Evolutionary conservation across 1,139 yeast genomes (phyloP), one percentile per base, ranked within the genome.

Genomic region (Chernovozyma sophiae-reginae): DNA sequence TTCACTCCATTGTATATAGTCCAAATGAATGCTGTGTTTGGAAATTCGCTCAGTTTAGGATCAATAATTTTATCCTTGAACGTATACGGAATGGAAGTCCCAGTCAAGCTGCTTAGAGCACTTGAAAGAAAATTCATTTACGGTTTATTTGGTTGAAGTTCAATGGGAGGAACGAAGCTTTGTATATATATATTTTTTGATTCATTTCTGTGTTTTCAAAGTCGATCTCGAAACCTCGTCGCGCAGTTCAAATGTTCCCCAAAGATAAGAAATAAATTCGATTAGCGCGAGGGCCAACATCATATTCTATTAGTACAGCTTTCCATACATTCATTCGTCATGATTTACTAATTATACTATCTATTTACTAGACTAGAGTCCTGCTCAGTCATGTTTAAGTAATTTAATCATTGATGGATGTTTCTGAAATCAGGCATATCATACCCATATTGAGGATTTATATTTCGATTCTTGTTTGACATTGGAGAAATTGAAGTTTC

Each of bases 101-200:
- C 69, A 3, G 84, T 74, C 20, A 79, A 55, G 4, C 79, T 60
- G 40, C 73, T 74, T 23, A 80, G 58, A 0, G 86, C 74, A 44
- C 72, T 77, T 3, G 82, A 60, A 11, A 80, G 58, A 49, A 80
- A 80, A 56, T 80, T 79, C 86, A 80, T 80, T 20, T 20, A n/a
- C n/a, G n/a, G n/a, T n/a, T n/a, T n/a, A n/a, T n/a, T n/a, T n/a
- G n/a, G n/a, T n/a, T n/a, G 15, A 12, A 12, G 25, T 24, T 24
- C 12, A 12, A 12, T 12, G 12, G 25, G 25, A 12, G 25, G 25
- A n/a, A n/a, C n/a, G n/a, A n/a, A n/a, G n/a, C n/a, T n/a, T n/a
- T n/a, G n/a, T n/a, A n/a, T n/a, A n/a, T n/a, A n/a, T 8, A 22
- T 23, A 10, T 23, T 23, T 23, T 12, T 23, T 23, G 8, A 23